Evolutionary conservation across 768 basidiomycete genomes (phyloP), one percentile per base, ranked within the genome.

Genomic region (Kwoniella sp.): DNA sequence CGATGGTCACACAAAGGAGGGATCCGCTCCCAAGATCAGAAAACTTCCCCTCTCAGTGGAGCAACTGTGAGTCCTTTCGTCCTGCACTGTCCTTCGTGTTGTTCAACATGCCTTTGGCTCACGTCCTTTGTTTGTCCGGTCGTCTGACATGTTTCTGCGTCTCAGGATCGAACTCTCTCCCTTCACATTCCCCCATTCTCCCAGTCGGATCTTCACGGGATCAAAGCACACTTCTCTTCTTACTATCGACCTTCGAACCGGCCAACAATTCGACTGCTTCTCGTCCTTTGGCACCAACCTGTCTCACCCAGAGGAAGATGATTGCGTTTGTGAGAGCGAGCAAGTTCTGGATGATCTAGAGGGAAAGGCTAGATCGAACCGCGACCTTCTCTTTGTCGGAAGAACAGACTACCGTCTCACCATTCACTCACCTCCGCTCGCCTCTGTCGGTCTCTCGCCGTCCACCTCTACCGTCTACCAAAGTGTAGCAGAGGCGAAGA

Each of bases 31-130:
- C 3, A 77, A 69, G 1, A 84, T 97, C 46, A 88, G 92, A 72
- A 90, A 89, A 52, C 88, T 99, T 66, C 92, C 93, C 0, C 86
- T 96, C 67, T 88, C 92, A 54, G 91, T 98, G 86, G 83, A 91
- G 1, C 90, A 97, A 77, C 85, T 99, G 67, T 79, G 54, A 68
- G 78, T 73, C 40, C 17, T 10, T 44, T 10, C 40, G 3, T 15
- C 40, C 4, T 44, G 2, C 17, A 19, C 21, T 12, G 25, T 26
- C n/a, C 46, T 19, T 21, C 7, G 13, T 9, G 27, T 24, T 37
- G 49, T 15, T 12, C 9, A 26, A 22, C 47, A 19, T 24, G 17
- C 37, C 12, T 33, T 37, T 46, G 50, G 21, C 17, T 24, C 55
- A 25, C 10, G 17, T 0, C 17, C 40, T 9, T 19, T 44, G 40